phyloP scores from a whole-genome alignment of 2,329 filamentous ascomycete genomes.

The Ceratocystis harringtonii region DNA sequence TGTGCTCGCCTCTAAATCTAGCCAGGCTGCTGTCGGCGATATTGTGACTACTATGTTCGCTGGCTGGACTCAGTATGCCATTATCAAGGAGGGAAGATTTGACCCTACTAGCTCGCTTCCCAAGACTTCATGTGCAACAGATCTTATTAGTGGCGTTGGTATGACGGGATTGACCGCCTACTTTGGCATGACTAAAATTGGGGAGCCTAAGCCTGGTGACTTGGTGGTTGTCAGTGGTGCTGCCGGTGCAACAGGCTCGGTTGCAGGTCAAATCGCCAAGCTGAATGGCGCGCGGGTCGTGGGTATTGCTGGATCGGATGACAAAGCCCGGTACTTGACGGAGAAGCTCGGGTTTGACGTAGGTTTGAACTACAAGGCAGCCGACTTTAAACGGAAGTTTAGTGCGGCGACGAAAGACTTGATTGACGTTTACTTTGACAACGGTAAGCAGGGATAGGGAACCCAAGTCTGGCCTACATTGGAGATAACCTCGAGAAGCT shows the following conservation, averaged over 20 bases:
- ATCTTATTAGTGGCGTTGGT: slow-evolving; percentile 48
- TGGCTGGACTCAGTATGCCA: slow-evolving; percentile 54
- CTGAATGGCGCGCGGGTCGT: slow-evolving; percentile 48
- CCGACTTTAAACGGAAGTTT: slow-evolving; percentile 45
- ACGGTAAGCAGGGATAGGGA: slow-evolving; percentile 27
- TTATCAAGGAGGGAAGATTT: slow-evolving; percentile 39
- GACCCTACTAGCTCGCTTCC: slow-evolving; percentile 30
- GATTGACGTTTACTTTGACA: slow-evolving; percentile 61
- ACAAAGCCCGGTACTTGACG: slow-evolving; percentile 52
- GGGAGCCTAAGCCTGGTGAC: slow-evolving; percentile 51
- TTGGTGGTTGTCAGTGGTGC: slow-evolving; percentile 65
- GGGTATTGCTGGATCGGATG: slow-evolving; percentile 49
- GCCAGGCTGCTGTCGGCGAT: slow-evolving; percentile 40
- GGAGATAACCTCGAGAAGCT: slow-evolving; percentile 11
- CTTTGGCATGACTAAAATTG: slow-evolving; percentile 57
- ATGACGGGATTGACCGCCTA: slow-evolving; percentile 61
- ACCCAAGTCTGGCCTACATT: background rate
- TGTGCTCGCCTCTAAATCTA: slow-evolving; percentile 44
- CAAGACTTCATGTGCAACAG: slow-evolving; percentile 32
- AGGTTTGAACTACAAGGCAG: slow-evolving; percentile 54
- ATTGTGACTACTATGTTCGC: slow-evolving; percentile 35
- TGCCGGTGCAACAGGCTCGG: slow-evolving; percentile 61
- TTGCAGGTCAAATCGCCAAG: slow-evolving; percentile 67
- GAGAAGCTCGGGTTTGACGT: slow-evolving; percentile 51
- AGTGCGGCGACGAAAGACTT: slow-evolving; percentile 40